These are phyloP conservation scores for Lactifluus volemus DNA, from an alignment of 768 basidiomycete genomes.

Conservation along the genomic window DNA sequence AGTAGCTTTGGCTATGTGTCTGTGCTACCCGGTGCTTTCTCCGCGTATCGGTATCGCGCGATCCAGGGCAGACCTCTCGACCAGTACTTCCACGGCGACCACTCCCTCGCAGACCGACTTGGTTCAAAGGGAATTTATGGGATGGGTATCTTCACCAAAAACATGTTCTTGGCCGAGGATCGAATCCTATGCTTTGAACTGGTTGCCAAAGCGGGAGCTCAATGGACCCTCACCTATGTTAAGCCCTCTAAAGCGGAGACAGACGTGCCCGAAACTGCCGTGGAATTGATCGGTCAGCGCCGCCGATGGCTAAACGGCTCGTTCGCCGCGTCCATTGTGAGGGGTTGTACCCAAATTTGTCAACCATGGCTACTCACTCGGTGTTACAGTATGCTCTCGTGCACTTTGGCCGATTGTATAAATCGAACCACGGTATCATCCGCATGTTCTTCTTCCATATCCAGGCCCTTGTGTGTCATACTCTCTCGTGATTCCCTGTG, in stretches of 20 bases:
- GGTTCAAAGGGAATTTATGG: conserved; percentile 92
- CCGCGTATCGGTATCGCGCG: conserved; percentile 89
- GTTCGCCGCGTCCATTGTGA: conserved; percentile 83
- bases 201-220: conserved; percentile 79
- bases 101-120: conserved; percentile 83
- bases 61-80: conserved; percentile 84
- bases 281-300: conserved; percentile 90
- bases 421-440: conserved; percentile 76
- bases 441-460: conserved; percentile 97
- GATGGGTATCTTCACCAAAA: conserved; percentile 97
- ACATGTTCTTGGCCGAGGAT: conserved; percentile 87
- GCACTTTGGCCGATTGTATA: conserved; percentile 86
- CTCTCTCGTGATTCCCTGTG: neutral
- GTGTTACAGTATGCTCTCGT: conserved; percentile 71
- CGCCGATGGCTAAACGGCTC: conserved; percentile 96
- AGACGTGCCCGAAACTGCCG: conserved; percentile 89
- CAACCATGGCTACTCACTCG: neutral
- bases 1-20: conserved; percentile 95
- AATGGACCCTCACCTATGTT: conserved; percentile 88
- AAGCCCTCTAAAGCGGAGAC: conserved; percentile 96
- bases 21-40: conserved; percentile 94
- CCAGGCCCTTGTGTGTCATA: conserved; percentile 66
- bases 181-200: conserved; percentile 97
- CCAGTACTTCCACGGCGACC: conserved; percentile 83
- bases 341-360: conserved; percentile 24